Base-by-base conservation (phyloP, 352 stramenopile species). In the Phytophthora aleatoria region DNA sequence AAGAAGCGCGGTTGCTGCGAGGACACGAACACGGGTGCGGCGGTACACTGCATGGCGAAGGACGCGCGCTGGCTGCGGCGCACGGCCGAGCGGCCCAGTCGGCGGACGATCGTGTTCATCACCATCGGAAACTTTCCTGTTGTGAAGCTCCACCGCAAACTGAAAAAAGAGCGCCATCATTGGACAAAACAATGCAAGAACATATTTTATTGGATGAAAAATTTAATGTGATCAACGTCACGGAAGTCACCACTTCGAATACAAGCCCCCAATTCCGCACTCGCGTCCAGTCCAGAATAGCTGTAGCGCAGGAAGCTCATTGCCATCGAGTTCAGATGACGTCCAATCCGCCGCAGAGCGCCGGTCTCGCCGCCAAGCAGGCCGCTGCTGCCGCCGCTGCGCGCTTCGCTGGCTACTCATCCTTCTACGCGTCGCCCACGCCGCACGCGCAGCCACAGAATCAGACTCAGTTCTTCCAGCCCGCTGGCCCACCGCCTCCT, bases 321-420 rank as follows among this genome's bases (percentile, higher is more conserved):
- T 38, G 33, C 5, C 20, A 20, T 20, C 20, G 10, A 38, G 33
- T 41, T 26, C 8, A 44, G 5, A 87, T 85, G 79, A 74, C 72
- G 50, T 66, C 67, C 1, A 77, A 74, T 52, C 69, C 74, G 8
- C 61, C 74, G 47, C 64, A 61, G 45, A 50, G 35, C n/a, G 50
- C 36, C 13, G 67, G 62, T 0, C 62, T 77, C 0, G 58, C 67
- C 7, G 71, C 70, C 24, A 75, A 76, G 50, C 78, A 76, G 58
- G 69, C 64, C 2, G 54, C 76, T 5, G 73, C 69, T n/a, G 64
- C 57, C 39, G 69, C 75, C 10, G 77, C 71, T 61, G 74, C 63
- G 52, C 80, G 69, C 57, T 87, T 85, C 59, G 83, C 83, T 10
- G 83, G 83, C 41, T 91, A 90, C 56, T 74, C 83, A 15, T 81